Evolutionary conservation across 805 yeast genomes (phyloP).

Genomic region (Tetrapisispora iriomotensis): DNA sequence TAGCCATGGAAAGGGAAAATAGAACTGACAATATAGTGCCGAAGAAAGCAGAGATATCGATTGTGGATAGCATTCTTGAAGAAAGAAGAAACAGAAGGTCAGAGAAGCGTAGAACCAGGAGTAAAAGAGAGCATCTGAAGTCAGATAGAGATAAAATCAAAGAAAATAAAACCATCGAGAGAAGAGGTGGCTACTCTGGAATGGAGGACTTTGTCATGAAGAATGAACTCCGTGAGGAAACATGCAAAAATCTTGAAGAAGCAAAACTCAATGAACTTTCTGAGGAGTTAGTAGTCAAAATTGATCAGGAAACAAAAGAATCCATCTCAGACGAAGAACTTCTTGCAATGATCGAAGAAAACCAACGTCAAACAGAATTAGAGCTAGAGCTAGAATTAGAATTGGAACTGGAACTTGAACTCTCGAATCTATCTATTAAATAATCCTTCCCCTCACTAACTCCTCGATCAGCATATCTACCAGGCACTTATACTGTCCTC

Average conservation of each 20-base stretch:
- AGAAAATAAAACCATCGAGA: not conserved
- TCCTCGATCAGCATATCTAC: too few relatives aligned
- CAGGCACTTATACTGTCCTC: too few relatives aligned
- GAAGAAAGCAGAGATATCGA: not conserved
- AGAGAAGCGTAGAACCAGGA: not conserved
- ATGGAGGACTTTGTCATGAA: conserved; percentile 25
- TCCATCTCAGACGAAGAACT: conserved; percentile 20
- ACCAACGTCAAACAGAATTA: conserved; percentile 11
- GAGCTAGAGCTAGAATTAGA: conserved; percentile 14
- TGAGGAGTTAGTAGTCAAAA: conserved; percentile 11
- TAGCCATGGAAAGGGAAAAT: too few relatives aligned
- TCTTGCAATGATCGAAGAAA: conserved; percentile 13
- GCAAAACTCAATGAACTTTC: conserved; percentile 16
- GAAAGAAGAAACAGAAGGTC: not conserved
- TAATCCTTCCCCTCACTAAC: not conserved
- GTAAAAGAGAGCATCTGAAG: not conserved
- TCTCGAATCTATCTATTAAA: not conserved
- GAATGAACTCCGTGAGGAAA: conserved; percentile 14
- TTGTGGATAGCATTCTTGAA: not conserved
- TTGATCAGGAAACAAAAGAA: conserved; percentile 13
- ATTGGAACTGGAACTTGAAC: conserved; percentile 1
- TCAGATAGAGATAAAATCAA: not conserved
- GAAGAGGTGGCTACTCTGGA: conserved; percentile 19
- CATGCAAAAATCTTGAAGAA: conserved; percentile 4
- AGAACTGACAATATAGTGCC: too few relatives aligned